phyloP scores from a whole-genome alignment of 2,329 filamentous ascomycete genomes.

The Waltergamsia citrina region DNA sequence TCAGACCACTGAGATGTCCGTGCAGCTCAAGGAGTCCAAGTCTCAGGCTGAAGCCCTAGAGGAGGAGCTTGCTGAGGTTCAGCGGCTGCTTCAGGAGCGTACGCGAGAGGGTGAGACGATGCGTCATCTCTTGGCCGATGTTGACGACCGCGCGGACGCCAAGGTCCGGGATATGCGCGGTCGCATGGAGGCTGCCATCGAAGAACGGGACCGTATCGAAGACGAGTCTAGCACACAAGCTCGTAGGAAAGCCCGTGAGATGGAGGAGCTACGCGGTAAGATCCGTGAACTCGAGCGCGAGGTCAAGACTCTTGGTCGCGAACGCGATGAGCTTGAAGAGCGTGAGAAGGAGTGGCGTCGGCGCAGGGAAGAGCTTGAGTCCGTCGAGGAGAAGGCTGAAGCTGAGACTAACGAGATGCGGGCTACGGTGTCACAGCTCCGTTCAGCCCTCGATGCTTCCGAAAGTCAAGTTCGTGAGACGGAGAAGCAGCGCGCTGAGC shows the following conservation, averaged over 20 bases:
- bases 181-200: slow-evolving; percentile 80
- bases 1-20: slow-evolving; percentile 77
- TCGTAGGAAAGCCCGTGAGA: slow-evolving; percentile 68
- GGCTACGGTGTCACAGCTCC: slow-evolving; percentile 66
- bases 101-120: slow-evolving; percentile 92
- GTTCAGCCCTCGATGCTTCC: slow-evolving; percentile 74
- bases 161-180: slow-evolving; percentile 84
- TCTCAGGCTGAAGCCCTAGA: slow-evolving; percentile 77
- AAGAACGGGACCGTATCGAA: slow-evolving; percentile 87
- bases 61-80: slow-evolving; percentile 84
- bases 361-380: slow-evolving; percentile 68
- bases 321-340: slow-evolving; percentile 69
- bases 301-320: slow-evolving; percentile 58
- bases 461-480: slow-evolving; percentile 77
- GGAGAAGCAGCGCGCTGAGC: slow-evolving; percentile 71
- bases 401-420: slow-evolving; percentile 70
- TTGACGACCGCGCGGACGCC: slow-evolving; percentile 71
- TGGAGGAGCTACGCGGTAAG: slow-evolving; percentile 74
- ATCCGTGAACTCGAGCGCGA: slow-evolving; percentile 75
- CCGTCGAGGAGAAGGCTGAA: slow-evolving; percentile 54
- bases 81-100: slow-evolving; percentile 76
- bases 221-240: slow-evolving; percentile 77
- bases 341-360: slow-evolving; percentile 66
- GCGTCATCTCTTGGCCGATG: slow-evolving; percentile 78
- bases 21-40: slow-evolving; percentile 84